Evolutionary conservation across 2,329 filamentous ascomycete genomes (phyloP).

Genomic region (Penicillium rolfsii): DNA sequence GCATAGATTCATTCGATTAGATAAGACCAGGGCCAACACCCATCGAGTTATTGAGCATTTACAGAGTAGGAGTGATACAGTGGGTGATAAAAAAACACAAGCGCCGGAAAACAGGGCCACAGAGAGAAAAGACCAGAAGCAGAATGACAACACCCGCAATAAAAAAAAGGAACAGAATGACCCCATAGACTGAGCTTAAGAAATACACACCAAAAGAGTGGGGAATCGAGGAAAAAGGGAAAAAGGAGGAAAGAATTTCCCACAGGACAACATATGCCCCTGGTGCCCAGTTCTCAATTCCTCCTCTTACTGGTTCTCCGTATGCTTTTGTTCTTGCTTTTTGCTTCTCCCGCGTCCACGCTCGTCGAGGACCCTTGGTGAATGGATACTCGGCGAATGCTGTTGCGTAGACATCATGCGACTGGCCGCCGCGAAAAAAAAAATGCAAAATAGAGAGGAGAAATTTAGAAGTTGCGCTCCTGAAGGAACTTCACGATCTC

Average conservation of each 20-base stretch:
- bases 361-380: slow-evolving; percentile 12
- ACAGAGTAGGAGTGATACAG: slow-evolving; percentile 34
- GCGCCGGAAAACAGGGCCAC: slow-evolving; percentile 23
- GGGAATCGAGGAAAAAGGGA: slow-evolving; percentile 19
- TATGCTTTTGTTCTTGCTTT: slow-evolving; percentile 22
- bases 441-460: slow-evolving; percentile 5
- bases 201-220: slow-evolving; percentile 27
- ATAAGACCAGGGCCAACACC: slow-evolving; percentile 26
- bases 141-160: slow-evolving; percentile 31
- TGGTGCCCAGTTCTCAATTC: slow-evolving; percentile 7
- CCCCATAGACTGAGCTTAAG: slow-evolving; percentile 18
- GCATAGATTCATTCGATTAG: slow-evolving; percentile 27
- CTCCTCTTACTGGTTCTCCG: slow-evolving; percentile 21
- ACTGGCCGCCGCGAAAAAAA: slow-evolving; percentile 1
- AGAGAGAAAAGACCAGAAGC: slow-evolving; percentile 6
- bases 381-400: slow-evolving; percentile 17
- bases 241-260: slow-evolving; percentile 11
- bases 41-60: slow-evolving; percentile 36
- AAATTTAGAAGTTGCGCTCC: slow-evolving; percentile 48
- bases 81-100: slow-evolving; percentile 16
- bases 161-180: slow-evolving; percentile 23
- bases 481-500: slow-evolving; percentile 54
- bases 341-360: slow-evolving; percentile 14
- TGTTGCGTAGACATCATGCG: slow-evolving; percentile 14
- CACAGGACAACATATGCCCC: slow-evolving; percentile 14